phyloP scores from a whole-genome alignment of 495 filamentous ascomycete genomes.

The Bathelium albidoporum region DNA sequence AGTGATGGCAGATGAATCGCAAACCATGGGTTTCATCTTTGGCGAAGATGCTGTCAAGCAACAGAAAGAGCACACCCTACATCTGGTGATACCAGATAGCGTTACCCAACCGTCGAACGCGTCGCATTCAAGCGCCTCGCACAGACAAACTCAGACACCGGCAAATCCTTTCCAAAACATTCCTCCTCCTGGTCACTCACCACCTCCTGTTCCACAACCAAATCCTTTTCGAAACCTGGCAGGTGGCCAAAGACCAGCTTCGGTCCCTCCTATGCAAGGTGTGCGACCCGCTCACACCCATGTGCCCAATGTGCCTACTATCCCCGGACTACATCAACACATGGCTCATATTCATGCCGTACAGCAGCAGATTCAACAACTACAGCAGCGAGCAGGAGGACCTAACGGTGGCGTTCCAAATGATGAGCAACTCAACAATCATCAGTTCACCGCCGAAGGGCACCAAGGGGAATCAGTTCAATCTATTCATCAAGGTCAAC shows the following conservation, averaged over 20 bases:
- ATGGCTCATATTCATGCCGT: neutral
- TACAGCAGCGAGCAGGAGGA: neutral
- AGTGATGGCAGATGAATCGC: slow-evolving; percentile 27
- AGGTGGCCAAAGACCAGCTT: neutral
- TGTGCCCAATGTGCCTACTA: neutral
- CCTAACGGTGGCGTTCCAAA: neutral
- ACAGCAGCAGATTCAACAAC: neutral
- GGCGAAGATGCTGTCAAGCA: slow-evolving; percentile 12
- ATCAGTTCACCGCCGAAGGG: neutral
- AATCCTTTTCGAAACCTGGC: neutral
- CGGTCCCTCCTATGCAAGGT: neutral
- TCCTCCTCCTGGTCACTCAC: neutral
- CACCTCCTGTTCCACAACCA: neutral
- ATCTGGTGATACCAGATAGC: neutral
- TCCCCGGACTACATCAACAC: neutral
- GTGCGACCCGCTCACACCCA: neutral
- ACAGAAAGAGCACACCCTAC: neutral
- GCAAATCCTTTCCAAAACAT: neutral
- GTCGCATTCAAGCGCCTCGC: neutral
- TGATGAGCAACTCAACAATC: neutral
- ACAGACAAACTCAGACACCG: neutral
- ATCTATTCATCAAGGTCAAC: neutral
- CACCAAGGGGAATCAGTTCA: neutral
- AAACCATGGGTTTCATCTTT: slow-evolving; percentile 27
- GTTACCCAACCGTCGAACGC: neutral